Base-by-base conservation (phyloP, 148 eudicot genomes). In the Persicaria maculosa region DNA sequence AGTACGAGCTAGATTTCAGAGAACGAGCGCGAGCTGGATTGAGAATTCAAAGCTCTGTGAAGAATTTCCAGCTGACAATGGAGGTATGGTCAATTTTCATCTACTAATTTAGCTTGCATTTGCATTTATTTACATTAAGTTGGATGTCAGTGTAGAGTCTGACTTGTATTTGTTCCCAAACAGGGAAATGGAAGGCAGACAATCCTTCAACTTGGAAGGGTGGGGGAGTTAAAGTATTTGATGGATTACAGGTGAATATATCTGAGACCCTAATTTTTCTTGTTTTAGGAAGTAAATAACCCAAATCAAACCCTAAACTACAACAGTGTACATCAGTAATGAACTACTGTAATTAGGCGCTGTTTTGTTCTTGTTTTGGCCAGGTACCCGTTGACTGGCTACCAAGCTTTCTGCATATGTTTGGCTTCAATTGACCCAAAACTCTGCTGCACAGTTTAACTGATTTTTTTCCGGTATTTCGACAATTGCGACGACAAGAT, bases 351-450 rank as follows among this genome's bases (percentile, higher is more conserved):
- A 54, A 54, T 9, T 6, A 57, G 8, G 16, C 17, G 62, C 19
- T 67, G 46, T 67, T 31, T 2, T 31, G 10, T 61, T 67, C n/a
- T 59, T 25, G 9, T 0, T 14, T 68, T 15, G 48, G 36, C 78
- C 93, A 94, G 99, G 84, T 88, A 90, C 81, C 99, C 99, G 17
- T 52, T 95, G 79, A 90, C 91, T 1, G 97, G 92, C 74, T 95
- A 85, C 73, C 99, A 92, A 85, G 99, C 99, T 48, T 95, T 95
- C 79, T 92, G 91, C 83, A 85, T 90, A 79, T 86, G 96, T 76
- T 82, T 95, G 86, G 97, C 97, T 73, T 87, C 99, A 44, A 90
- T 95, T 5, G 96, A 95, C 75, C 88, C 97, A 19, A 95, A 95
- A 77, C 91, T 90, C 52, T 95, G 99, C 74, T 92, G 97, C 84